Percentiles rank a stretch among this genome's conserved stretches.
phyloP scores from a whole-genome alignment of 2,329 filamentous ascomycete species.

The Pezicula rhizophila region DNA sequence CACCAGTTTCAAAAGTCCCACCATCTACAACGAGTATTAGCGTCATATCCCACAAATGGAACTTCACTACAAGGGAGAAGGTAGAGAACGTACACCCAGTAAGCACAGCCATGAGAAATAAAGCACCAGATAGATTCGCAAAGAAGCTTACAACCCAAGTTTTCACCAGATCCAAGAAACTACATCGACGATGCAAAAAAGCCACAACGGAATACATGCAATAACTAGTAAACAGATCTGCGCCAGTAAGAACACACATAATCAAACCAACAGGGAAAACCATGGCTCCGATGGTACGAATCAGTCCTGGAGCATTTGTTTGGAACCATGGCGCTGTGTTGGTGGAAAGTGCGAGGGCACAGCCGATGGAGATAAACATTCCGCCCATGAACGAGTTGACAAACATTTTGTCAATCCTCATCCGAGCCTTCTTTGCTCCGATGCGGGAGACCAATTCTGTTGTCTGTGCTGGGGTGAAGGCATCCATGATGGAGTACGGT shows the following conservation, averaged over 20 bases:
- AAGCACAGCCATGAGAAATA: constrained; percentile 42
- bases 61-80: not conserved
- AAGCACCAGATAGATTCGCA: constrained; percentile 41
- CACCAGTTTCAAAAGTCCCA: constrained; percentile 36
- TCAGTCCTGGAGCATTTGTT: constrained; percentile 41
- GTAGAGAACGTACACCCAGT: constrained; percentile 35
- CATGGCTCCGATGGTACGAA: constrained; percentile 37
- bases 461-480: constrained; percentile 42
- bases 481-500: constrained; percentile 22
- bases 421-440: constrained; percentile 46
- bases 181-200: constrained; percentile 35
- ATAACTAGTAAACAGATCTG: constrained; percentile 39
- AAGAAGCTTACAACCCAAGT: constrained; percentile 41
- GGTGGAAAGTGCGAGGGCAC: constrained; percentile 39
- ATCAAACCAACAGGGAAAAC: constrained; percentile 44
- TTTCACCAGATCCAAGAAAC: constrained; percentile 23
- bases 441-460: constrained; percentile 43
- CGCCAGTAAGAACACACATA: constrained; percentile 42
- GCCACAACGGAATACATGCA: constrained; percentile 37
- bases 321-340: constrained; percentile 41
- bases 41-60: not conserved
- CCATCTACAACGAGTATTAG: constrained; percentile 29
- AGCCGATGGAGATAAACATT: constrained; percentile 44
- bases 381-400: constrained; percentile 45
- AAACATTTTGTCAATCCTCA: constrained; percentile 47